Percentiles rank a stretch among this genome's conserved stretches.
Evolutionary conservation across 1,284 basidiomycete genomes (phyloP).

Genomic region (Phellinidium pouzarii): DNA sequence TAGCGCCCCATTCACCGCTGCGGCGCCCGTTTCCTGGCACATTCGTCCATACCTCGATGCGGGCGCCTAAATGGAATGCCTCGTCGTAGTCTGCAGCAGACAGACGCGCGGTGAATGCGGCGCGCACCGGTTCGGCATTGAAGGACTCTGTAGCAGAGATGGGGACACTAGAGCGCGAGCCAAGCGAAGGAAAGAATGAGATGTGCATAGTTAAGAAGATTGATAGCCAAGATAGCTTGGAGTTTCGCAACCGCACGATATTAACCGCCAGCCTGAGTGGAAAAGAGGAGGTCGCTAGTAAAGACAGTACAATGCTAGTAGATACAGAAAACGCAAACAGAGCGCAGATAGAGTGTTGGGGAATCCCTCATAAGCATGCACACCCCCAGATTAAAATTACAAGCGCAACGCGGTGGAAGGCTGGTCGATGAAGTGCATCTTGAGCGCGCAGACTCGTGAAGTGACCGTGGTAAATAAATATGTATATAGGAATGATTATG

Average conservation of each 20-base stretch:
- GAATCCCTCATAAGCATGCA: background rate
- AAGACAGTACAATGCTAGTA: background rate
- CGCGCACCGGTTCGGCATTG: constrained; percentile 18
- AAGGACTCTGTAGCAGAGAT: background rate
- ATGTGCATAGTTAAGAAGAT: constrained; percentile 1
- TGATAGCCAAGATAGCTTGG: too few relatives aligned
- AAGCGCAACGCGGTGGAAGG: background rate
- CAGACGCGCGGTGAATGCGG: constrained; percentile 36
- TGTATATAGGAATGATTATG: too few relatives aligned
- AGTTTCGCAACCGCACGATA: too few relatives aligned
- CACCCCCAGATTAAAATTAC: background rate
- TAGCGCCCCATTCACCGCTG: constrained; percentile 33
- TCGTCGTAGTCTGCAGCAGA: constrained; percentile 29
- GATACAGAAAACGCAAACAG: background rate
- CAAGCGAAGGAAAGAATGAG: constrained; percentile 7
- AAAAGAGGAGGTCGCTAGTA: background rate
- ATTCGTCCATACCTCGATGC: constrained; percentile 43
- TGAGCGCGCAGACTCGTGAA: background rate
- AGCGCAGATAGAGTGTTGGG: background rate
- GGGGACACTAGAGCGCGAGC: constrained; percentile 1
- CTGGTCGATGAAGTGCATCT: background rate
- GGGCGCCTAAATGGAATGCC: constrained; percentile 28
- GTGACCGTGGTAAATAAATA: too few relatives aligned
- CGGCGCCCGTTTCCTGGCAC: constrained; percentile 26
- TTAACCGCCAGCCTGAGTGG: too few relatives aligned